phyloP scores from a whole-genome alignment of 768 basidiomycete species.

The Panaeolus papilionaceus region DNA sequence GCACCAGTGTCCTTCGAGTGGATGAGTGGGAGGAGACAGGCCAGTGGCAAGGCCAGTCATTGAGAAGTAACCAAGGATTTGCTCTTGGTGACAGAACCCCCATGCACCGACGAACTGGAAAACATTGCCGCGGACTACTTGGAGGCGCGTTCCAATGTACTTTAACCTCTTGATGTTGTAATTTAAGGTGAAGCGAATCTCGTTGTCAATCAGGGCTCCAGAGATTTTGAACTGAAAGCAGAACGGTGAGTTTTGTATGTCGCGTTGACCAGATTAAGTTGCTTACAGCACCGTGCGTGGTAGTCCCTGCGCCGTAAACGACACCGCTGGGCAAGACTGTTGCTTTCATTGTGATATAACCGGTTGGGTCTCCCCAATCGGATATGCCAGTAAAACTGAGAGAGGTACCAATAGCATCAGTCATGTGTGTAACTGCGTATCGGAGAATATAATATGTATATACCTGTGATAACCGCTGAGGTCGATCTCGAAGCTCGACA shows the following conservation, averaged over 20 bases:
- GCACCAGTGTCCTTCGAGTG: not conserved
- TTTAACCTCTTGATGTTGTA: constrained; percentile 1
- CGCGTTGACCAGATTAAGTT: not conserved
- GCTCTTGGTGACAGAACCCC: not conserved
- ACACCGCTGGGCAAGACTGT: not conserved
- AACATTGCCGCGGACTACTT: not conserved
- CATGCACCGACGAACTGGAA: not conserved
- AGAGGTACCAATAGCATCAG: not conserved
- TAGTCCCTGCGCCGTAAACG: not conserved
- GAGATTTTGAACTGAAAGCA: not conserved
- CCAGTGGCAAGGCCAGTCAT: not conserved
- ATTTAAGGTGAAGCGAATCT: not conserved
- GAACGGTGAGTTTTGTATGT: not conserved
- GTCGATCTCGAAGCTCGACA: not conserved
- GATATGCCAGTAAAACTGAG: not conserved
- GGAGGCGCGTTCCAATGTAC: constrained; percentile 1
- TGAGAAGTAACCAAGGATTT: not conserved
- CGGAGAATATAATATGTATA: not conserved
- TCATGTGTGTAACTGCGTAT: not conserved
- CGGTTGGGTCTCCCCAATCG: not conserved
- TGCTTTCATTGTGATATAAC: not conserved
- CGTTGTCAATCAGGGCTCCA: not conserved
- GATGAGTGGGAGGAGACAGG: not conserved
- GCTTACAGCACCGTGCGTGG: not conserved
- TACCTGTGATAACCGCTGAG: not conserved